These are phyloP conservation scores for Annulohypoxylon stygium DNA, from an alignment of 495 filamentous ascomycete genomes.

Conservation along the genomic window DNA sequence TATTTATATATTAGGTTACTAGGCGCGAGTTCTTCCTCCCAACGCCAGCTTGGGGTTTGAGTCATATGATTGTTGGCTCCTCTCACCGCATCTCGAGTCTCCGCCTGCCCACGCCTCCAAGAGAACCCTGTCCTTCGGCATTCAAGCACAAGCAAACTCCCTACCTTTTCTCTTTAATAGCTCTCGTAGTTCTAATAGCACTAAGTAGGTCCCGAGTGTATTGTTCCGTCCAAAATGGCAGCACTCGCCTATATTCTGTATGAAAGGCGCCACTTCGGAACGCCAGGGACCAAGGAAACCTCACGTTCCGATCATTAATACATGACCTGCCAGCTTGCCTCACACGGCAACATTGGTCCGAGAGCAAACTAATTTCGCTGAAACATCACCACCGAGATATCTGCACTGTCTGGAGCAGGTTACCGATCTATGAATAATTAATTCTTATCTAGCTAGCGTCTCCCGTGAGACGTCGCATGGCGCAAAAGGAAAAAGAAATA, in stretches of 20 bases:
- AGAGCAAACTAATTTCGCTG: slow-evolving; percentile 31
- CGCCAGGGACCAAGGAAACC: slow-evolving; percentile 13
- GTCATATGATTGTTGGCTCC: slow-evolving; percentile 43
- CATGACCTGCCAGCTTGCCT: slow-evolving; percentile 8
- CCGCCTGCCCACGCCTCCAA: slow-evolving; percentile 36
- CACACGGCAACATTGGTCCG: slow-evolving; percentile 32
- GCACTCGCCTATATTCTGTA: slow-evolving; percentile 7
- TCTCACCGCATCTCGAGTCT: slow-evolving; percentile 44
- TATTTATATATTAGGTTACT: slow-evolving; percentile 35
- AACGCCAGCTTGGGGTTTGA: slow-evolving; percentile 36
- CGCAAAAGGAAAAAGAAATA: not conserved
- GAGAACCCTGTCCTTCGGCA: slow-evolving; percentile 32
- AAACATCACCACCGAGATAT: slow-evolving; percentile 39
- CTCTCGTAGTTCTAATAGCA: not conserved
- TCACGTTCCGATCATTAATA: slow-evolving; percentile 26
- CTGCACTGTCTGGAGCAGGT: slow-evolving; percentile 37
- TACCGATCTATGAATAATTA: slow-evolving; percentile 27
- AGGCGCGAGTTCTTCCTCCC: slow-evolving; percentile 24
- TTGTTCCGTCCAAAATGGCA: slow-evolving; percentile 13
- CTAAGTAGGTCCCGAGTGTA: not conserved
- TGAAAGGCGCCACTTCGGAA: slow-evolving; percentile 31
- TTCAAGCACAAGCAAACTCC: slow-evolving; percentile 31
- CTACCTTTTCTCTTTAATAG: slow-evolving; percentile 4
- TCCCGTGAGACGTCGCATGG: slow-evolving; percentile 33
- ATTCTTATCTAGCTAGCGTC: slow-evolving; percentile 19